phyloP scores from a whole-genome alignment of 768 basidiomycete species.

The Lentinula detonsa region DNA sequence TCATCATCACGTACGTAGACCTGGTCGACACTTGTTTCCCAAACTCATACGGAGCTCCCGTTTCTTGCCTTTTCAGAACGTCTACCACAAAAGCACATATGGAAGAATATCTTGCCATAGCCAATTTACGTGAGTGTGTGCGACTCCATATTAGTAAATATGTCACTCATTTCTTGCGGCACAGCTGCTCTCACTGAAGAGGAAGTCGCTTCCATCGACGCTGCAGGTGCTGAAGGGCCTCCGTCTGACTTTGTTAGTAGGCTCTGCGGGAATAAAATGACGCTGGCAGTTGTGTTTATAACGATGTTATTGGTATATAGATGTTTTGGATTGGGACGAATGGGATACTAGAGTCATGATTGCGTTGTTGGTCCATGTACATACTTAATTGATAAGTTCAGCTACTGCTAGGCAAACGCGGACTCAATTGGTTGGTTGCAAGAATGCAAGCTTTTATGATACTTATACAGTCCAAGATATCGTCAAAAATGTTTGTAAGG shows the following conservation, averaged over 20 bases:
- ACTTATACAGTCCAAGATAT: no score
- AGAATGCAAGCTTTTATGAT: no score
- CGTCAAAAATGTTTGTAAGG: no score
- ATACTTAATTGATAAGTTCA: no score
- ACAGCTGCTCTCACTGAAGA: slow-evolving; percentile 47
- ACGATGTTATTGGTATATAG: neutral
- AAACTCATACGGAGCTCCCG: neutral
- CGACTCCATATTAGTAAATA: neutral
- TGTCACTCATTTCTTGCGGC: neutral
- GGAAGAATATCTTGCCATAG: slow-evolving; percentile 60
- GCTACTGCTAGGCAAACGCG: no score
- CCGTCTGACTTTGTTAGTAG: neutral
- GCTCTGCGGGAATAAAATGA: neutral
- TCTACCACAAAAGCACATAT: slow-evolving; percentile 55
- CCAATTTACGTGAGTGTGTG: slow-evolving; percentile 41
- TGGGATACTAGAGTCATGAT: neutral
- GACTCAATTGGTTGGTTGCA: no score
- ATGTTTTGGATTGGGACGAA: neutral
- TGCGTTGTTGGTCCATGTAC: no score
- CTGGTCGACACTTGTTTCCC: neutral
- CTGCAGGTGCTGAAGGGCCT: slow-evolving; percentile 46
- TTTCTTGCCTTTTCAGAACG: slow-evolving; percentile 32
- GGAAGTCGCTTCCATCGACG: slow-evolving; percentile 60
- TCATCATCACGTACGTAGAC: slow-evolving; percentile 55
- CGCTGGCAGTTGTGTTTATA: neutral